Conservation (phyloP, 2,329 filamentous ascomycete genomes). For the Lanzia echinophila region DNA sequence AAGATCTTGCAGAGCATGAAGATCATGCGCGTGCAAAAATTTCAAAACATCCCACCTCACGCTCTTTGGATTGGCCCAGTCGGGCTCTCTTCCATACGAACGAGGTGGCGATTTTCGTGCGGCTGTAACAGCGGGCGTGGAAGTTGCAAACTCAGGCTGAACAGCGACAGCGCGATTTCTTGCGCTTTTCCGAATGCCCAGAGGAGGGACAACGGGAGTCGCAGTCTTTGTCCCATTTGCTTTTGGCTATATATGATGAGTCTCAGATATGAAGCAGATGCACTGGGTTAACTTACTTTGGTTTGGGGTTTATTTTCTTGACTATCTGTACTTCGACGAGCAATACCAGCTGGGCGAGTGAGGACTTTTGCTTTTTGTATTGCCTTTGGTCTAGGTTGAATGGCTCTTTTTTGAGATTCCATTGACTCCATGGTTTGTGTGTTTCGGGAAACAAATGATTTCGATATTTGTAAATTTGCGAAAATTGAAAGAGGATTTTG, state of each 20-base stretch:
- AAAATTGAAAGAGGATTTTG: no score
- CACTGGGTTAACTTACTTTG: no score
- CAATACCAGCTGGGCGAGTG: no score
- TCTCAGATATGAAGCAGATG: background rate
- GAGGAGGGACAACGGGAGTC: background rate
- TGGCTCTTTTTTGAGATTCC: no score
- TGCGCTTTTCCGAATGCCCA: background rate
- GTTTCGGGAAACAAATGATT: no score
- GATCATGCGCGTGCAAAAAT: constrained; percentile 13
- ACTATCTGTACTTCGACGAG: no score
- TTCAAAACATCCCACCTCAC: constrained; percentile 17
- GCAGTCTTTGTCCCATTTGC: background rate
- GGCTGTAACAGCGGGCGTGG: background rate
- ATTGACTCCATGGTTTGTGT: no score
- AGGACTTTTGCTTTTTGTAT: no score
- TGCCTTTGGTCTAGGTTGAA: no score
- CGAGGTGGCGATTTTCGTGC: background rate
- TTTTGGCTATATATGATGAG: background rate
- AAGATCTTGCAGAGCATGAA: background rate
- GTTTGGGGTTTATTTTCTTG: no score
- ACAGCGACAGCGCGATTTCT: background rate
- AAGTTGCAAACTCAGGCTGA: background rate
- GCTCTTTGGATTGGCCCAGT: constrained; percentile 20
- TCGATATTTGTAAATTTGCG: no score
- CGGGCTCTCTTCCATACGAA: background rate